phyloP scores from a whole-genome alignment of 73 alveolate genomes.

The Symbiodinium natans region DNA sequence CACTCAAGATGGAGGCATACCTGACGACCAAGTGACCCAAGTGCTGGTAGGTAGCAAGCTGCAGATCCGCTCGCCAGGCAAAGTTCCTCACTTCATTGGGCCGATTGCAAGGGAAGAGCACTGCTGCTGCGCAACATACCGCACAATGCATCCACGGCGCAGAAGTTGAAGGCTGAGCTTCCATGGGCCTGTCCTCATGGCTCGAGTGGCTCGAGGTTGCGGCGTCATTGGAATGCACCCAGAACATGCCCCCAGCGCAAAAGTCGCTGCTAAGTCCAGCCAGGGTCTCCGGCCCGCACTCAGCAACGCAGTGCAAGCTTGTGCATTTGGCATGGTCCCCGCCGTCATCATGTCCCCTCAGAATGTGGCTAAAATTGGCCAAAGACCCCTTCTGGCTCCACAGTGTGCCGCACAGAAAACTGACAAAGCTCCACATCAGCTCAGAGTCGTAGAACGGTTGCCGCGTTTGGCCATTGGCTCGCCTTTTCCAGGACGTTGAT shows the following conservation, averaged over 20 bases:
- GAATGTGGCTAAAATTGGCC: not conserved
- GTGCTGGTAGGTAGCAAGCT: not conserved
- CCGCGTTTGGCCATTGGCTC: constrained; percentile 18
- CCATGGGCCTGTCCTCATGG: constrained; percentile 12
- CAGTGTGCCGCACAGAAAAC: too few species aligned
- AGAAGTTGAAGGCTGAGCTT: constrained; percentile 12
- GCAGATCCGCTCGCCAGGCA: not conserved
- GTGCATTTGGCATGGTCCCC: constrained; percentile 16
- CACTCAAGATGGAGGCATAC: not conserved
- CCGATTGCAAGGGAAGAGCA: not conserved
- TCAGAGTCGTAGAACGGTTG: not conserved
- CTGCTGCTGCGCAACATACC: not conserved
- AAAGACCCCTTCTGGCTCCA: too few species aligned
- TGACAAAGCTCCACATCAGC: too few species aligned
- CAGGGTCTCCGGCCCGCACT: constrained; percentile 3
- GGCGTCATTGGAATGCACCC: not conserved
- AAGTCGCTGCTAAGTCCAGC: not conserved
- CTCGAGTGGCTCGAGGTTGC: not conserved
- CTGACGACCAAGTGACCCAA: not conserved
- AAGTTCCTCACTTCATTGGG: not conserved
- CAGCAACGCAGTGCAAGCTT: constrained; percentile 55
- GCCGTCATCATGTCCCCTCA: not conserved
- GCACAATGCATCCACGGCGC: not conserved
- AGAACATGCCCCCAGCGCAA: not conserved
- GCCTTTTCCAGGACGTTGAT: constrained; percentile 70